A percentile compares a stretch with the other conserved stretches of the same genome.
Evolutionary conservation across 805 yeast genomes (phyloP).

Genomic region (Teunomyces cretensis): DNA sequence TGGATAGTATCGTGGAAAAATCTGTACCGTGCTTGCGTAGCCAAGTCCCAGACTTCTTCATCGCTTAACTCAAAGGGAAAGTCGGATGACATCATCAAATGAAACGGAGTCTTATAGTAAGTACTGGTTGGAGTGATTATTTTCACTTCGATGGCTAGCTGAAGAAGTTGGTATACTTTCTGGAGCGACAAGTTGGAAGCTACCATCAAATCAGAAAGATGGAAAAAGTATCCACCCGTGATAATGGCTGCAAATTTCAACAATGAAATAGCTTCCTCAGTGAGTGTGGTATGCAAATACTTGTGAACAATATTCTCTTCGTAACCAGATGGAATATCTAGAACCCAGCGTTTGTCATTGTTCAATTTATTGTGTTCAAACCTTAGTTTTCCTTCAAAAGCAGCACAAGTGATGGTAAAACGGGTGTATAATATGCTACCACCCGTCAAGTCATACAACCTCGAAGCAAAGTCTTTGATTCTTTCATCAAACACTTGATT

Average conservation of each 20-base stretch:
- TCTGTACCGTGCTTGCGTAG: slow-evolving; percentile 34
- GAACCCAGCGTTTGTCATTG: neutral
- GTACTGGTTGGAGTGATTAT: slow-evolving; percentile 40
- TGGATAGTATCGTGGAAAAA: slow-evolving; percentile 45
- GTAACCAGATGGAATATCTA: neutral
- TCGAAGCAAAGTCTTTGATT: neutral
- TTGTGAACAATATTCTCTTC: neutral
- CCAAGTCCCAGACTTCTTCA: slow-evolving; percentile 30
- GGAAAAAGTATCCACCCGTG: slow-evolving; percentile 34
- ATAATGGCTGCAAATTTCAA: slow-evolving; percentile 46
- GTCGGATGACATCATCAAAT: slow-evolving; percentile 25
- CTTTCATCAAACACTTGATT: neutral
- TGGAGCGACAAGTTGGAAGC: slow-evolving; percentile 35
- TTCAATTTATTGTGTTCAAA: neutral
- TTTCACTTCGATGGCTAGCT: slow-evolving; percentile 29
- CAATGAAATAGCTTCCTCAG: slow-evolving; percentile 15
- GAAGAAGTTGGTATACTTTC: slow-evolving; percentile 31
- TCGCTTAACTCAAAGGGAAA: slow-evolving; percentile 31
- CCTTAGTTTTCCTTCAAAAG: neutral
- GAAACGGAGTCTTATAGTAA: slow-evolving; percentile 49
- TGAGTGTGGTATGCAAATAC: slow-evolving; percentile 8
- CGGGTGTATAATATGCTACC: slow-evolving; percentile 19
- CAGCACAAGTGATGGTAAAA: slow-evolving; percentile 9
- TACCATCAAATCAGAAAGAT: slow-evolving; percentile 35
- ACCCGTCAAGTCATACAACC: slow-evolving; percentile 11